A percentile compares a stretch with the other conserved stretches of the same genome.
These are phyloP conservation scores for Neurospora sp. DNA, from an alignment of 495 filamentous ascomycete genomes.

Conservation along the genomic window DNA sequence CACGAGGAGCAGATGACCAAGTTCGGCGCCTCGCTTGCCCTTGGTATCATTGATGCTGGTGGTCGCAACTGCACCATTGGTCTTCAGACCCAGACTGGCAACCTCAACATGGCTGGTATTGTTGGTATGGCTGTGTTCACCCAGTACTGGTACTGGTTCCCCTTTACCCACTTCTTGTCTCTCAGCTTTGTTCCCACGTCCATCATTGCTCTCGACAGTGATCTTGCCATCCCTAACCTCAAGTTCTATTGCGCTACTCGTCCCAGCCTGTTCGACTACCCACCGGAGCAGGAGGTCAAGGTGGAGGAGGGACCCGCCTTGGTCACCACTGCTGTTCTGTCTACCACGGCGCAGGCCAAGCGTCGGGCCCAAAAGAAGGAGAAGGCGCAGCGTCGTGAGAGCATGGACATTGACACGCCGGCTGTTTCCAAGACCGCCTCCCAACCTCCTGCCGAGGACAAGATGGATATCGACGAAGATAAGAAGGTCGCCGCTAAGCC, in stretches of 20 bases:
- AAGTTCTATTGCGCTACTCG: conserved; percentile 91
- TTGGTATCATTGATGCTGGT: conserved; percentile 97
- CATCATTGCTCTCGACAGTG: conserved; percentile 87
- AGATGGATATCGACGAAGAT: conserved; percentile 77
- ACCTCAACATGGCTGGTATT: conserved; percentile 93
- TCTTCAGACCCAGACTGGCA: conserved; percentile 93
- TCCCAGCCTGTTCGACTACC: conserved; percentile 95
- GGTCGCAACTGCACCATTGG: conserved; percentile 98
- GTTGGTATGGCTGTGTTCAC: conserved; percentile 97
- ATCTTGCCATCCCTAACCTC: conserved; percentile 90
- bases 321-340: conserved; percentile 91
- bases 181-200: conserved; percentile 89
- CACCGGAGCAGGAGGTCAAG: conserved; percentile 91
- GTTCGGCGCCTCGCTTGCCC: conserved; percentile 84
- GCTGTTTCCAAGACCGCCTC: conserved; percentile 65
- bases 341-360: conserved; percentile 94
- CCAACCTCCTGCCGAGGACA: conserved; percentile 51
- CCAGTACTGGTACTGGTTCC: conserved; percentile 99
- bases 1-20: conserved; percentile 99
- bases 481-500: conserved; percentile 50
- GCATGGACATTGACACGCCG: conserved; percentile 81
- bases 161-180: conserved; percentile 92
- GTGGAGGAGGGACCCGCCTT: conserved; percentile 85
- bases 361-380: conserved; percentile 75
- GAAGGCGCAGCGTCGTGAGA: conserved; percentile 61